Percentiles rank a stretch among this genome's conserved stretches.
phyloP scores from a whole-genome alignment of 2,329 filamentous ascomycete species.

The Phialophora verrucosa region DNA sequence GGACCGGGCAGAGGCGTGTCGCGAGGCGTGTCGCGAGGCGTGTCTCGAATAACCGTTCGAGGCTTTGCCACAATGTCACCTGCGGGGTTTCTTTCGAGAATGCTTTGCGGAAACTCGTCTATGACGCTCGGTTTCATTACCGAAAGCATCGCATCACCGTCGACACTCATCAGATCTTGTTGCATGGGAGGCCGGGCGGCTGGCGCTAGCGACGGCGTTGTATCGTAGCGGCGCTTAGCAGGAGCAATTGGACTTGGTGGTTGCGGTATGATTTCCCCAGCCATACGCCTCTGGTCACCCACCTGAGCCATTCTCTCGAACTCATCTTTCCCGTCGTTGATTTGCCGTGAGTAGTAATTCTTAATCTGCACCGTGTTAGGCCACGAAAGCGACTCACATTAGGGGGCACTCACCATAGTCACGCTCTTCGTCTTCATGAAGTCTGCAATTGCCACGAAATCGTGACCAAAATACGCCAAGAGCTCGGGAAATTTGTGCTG shows the following conservation, averaged over 20 bases:
- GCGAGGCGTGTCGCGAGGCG: slow-evolving; percentile 24
- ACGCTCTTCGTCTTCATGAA: slow-evolving; percentile 59
- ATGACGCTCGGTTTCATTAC: slow-evolving; percentile 43
- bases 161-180: slow-evolving; percentile 43
- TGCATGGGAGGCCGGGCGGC: slow-evolving; percentile 39
- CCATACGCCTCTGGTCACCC: slow-evolving; percentile 53
- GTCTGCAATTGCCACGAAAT: slow-evolving; percentile 56
- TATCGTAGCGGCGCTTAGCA: slow-evolving; percentile 55
- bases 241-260: slow-evolving; percentile 52
- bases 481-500: slow-evolving; percentile 54
- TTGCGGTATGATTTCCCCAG: slow-evolving; percentile 52
- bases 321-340: slow-evolving; percentile 52
- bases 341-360: slow-evolving; percentile 55
- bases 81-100: slow-evolving; percentile 27
- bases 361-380: slow-evolving; percentile 49
- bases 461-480: slow-evolving; percentile 54
- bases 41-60: slow-evolving; percentile 22
- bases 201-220: slow-evolving; percentile 48
- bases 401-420: slow-evolving; percentile 53
- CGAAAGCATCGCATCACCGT: slow-evolving; percentile 48
- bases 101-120: slow-evolving; percentile 37
- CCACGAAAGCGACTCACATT: not conserved
- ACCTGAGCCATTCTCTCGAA: slow-evolving; percentile 53
- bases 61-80: slow-evolving; percentile 35
- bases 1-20: slow-evolving; percentile 26